Evolutionary conservation across 495 filamentous ascomycete species (phyloP).

Genomic region (Aspergillus diversus): DNA sequence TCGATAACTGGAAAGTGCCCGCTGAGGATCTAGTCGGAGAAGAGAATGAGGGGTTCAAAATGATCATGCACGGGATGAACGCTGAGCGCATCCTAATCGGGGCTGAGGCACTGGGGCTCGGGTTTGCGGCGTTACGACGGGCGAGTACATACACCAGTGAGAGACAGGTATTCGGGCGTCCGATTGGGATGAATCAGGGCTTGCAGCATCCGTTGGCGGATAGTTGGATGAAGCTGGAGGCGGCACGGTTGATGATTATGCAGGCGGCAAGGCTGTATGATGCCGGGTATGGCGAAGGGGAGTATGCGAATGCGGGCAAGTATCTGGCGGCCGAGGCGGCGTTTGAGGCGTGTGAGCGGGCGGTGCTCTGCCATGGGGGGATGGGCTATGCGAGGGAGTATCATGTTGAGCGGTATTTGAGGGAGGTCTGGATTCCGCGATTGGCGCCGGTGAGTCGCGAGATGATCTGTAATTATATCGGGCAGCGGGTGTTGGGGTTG

Average conservation of each 20-base stretch:
- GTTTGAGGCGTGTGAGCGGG: conserved; percentile 64
- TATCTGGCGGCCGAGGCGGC: conserved; percentile 71
- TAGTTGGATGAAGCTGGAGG: conserved; percentile 70
- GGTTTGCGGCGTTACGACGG: conserved; percentile 61
- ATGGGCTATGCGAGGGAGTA: conserved; percentile 72
- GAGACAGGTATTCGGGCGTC: conserved; percentile 62
- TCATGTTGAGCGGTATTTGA: conserved; percentile 68
- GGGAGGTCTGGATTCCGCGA: conserved; percentile 63
- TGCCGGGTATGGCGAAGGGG: conserved; percentile 53
- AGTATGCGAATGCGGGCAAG: conserved; percentile 67
- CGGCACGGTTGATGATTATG: conserved; percentile 68
- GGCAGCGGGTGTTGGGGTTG: conserved; percentile 22
- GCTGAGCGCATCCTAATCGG: conserved; percentile 69
- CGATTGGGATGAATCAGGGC: conserved; percentile 67
- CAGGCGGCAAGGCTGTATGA: conserved; percentile 70
- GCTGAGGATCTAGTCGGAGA: conserved; percentile 50
- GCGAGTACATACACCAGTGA: conserved; percentile 62
- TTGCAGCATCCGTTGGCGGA: conserved; percentile 67
- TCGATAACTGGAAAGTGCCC: conserved; percentile 65
- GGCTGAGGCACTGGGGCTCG: conserved; percentile 69
- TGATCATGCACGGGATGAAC: conserved; percentile 73
- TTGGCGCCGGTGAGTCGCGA: conserved; percentile 69
- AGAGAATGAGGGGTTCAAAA: conserved; percentile 68
- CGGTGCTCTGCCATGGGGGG: conserved; percentile 60
- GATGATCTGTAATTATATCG: conserved; percentile 72